These are phyloP conservation scores for Phylloporus sp. DNA, from an alignment of 768 basidiomycete genomes.

Conservation along the genomic window DNA sequence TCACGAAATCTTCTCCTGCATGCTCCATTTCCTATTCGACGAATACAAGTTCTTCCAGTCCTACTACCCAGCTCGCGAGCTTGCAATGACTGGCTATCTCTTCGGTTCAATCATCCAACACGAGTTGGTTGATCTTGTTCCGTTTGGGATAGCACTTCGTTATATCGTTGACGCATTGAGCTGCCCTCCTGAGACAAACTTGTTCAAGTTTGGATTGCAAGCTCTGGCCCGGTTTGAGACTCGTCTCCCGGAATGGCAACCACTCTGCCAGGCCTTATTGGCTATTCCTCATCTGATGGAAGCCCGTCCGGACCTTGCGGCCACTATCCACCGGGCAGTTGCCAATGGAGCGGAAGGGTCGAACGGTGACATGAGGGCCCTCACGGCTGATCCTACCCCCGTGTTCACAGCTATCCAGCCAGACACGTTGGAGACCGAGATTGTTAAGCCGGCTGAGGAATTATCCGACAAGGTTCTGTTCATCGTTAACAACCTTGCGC, in stretches of 20 bases:
- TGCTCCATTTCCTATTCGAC: constrained; percentile 99
- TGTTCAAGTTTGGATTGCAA: constrained; percentile 93
- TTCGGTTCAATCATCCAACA: constrained; percentile 96
- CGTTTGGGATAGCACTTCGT: constrained; percentile 93
- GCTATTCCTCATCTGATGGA: constrained; percentile 85
- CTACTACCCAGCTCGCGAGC: constrained; percentile 88
- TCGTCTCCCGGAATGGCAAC: constrained; percentile 87
- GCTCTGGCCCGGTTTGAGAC: constrained; percentile 85
- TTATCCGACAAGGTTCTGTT: constrained; percentile 91
- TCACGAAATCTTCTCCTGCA: constrained; percentile 98
- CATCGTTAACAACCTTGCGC: constrained; percentile 96
- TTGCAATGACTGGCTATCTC: constrained; percentile 92
- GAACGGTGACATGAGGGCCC: constrained; percentile 37
- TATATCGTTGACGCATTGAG: constrained; percentile 93
- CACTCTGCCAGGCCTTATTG: constrained; percentile 83
- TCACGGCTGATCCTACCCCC: constrained; percentile 40
- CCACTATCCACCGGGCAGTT: constrained; percentile 66
- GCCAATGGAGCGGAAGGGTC: constrained; percentile 44
- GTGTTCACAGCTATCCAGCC: constrained; percentile 78
- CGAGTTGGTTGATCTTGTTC: constrained; percentile 88
- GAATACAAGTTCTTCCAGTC: constrained; percentile 99
- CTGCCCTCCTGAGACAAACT: constrained; percentile 84
- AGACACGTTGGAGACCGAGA: constrained; percentile 57
- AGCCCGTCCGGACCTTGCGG: constrained; percentile 73
- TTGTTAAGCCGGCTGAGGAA: constrained; percentile 75